Evolutionary conservation across 768 basidiomycete species (phyloP).

Genomic region (Rhodotorula diobovata): DNA sequence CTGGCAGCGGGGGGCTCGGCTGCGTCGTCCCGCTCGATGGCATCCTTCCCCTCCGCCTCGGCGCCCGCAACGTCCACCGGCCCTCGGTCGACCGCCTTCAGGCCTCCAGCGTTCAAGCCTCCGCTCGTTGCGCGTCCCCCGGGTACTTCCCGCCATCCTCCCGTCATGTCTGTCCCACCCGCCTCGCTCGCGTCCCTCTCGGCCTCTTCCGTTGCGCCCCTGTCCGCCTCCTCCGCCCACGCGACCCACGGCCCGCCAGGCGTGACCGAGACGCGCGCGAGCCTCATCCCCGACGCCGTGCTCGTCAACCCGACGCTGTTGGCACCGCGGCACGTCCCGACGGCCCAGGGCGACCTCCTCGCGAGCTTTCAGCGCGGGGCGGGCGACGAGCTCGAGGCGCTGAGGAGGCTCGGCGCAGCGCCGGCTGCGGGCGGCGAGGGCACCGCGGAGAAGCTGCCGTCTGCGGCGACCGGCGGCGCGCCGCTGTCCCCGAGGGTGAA

Average conservation of each 20-base stretch:
- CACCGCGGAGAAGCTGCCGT: too few species aligned
- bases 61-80: background rate
- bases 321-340: background rate
- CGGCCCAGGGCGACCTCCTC: conserved; percentile 19
- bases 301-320: conserved; percentile 22
- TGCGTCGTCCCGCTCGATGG: background rate
- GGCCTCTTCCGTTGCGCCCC: background rate
- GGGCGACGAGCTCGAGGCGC: background rate
- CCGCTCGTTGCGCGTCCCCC: too few species aligned
- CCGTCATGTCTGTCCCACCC: too few species aligned
- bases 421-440: too few species aligned
- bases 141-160: background rate
- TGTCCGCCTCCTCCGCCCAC: background rate
- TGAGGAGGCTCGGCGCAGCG: conserved; percentile 2
- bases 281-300: conserved; percentile 17
- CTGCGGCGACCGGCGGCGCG: background rate
- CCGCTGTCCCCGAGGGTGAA: background rate
- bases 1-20: background rate
- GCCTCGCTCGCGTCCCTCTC: background rate
- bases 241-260: conserved; percentile 13
- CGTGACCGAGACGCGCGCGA: conserved; percentile 25
- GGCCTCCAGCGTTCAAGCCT: background rate
- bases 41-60: background rate
- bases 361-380: conserved; percentile 21
- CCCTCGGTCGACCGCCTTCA: background rate